Evolutionary conservation across 179 eudicot genomes (phyloP), one percentile per base, ranked within the genome.

Genomic region (Sideroxylon spinosum): DNA sequence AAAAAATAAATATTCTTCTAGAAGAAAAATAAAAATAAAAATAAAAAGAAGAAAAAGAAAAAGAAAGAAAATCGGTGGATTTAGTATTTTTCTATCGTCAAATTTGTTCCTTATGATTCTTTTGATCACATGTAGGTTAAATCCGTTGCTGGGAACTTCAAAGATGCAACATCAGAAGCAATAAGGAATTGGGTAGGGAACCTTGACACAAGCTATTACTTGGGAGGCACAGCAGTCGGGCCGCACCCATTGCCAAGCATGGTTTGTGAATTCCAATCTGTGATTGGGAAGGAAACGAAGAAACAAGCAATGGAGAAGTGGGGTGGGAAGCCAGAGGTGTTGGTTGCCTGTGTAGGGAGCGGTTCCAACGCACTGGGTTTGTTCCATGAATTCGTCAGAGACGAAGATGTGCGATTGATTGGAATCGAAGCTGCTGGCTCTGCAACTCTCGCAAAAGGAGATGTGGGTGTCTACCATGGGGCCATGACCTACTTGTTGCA

Each of bases 401-500:
- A 94, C 60, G 73, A 87, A 55, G 91, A 91, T 55, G 93, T 94
- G 29, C 78, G 92, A 63, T 61, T 93, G 84, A 87, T 94, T 25
- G 98, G 98, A 65, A 91, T 94, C 9, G 98, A 94, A 81, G 98
- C 89, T 46, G 97, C 86, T 16, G 98, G 98, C 75, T 89, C 97
- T 0, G 94, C 97, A 28, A 91, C 94, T 25, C 76, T 94, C 74
- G 86, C 87, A 49, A 87, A 71, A 77, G 98, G 98, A 29, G 92
- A 93, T 71, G 90, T 93, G 7, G 98, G 98, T 10, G 98, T 91
- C 16, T 86, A 84, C 71, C 96, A 94, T 87, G 96, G 98, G 60
- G 86, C 98, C 37, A 89, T 93, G 98, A 87, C 91, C 83, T 93
- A 93, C 81, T 83, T 94, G 37, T 76, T 94, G 85, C 98, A 93